Percentiles rank a stretch among this genome's conserved stretches.
phyloP scores from a whole-genome alignment of 768 basidiomycete species.

The Boletus patriciae region DNA sequence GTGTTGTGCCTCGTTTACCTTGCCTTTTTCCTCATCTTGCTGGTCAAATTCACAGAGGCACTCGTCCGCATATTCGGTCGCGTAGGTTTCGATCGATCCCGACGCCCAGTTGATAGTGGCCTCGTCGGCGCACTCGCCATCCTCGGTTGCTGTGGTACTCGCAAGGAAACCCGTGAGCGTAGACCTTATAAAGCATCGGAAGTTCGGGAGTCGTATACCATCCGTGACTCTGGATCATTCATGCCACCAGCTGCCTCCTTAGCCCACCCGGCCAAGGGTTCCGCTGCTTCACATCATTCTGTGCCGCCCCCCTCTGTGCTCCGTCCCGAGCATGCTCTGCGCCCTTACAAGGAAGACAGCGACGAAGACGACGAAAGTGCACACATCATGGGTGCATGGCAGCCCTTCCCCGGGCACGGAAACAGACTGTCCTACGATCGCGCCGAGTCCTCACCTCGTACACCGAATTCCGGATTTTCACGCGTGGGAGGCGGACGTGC shows the following conservation, averaged over 20 bases:
- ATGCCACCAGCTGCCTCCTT: constrained; percentile 42
- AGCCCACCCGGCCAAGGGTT: constrained; percentile 27
- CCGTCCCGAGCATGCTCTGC: constrained; percentile 74
- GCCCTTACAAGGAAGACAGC: constrained; percentile 74
- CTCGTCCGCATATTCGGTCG: constrained; percentile 72
- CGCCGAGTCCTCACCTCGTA: constrained; percentile 26
- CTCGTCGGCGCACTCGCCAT: constrained; percentile 82
- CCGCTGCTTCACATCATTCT: constrained; percentile 41
- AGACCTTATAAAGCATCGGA: constrained; percentile 27
- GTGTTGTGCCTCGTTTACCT: constrained; percentile 81
- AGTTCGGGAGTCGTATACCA: constrained; percentile 27
- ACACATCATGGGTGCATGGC: constrained; percentile 95
- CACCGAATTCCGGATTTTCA: constrained; percentile 67
- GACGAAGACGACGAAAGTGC: constrained; percentile 70
- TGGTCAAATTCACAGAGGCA: constrained; percentile 84
- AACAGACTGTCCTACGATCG: constrained; percentile 26
- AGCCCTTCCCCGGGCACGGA: constrained; percentile 56
- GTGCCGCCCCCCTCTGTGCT: constrained; percentile 67
- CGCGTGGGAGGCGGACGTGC: constrained; percentile 86
- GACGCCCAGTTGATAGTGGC: constrained; percentile 78
- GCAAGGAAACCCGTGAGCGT: constrained; percentile 35
- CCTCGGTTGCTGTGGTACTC: constrained; percentile 61
- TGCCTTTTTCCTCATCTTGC: constrained; percentile 76
- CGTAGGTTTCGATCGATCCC: constrained; percentile 82
- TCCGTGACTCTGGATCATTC: constrained; percentile 50